Base-by-base conservation (phyloP, 306 rosid species). In the Sicyos edulis region DNA sequence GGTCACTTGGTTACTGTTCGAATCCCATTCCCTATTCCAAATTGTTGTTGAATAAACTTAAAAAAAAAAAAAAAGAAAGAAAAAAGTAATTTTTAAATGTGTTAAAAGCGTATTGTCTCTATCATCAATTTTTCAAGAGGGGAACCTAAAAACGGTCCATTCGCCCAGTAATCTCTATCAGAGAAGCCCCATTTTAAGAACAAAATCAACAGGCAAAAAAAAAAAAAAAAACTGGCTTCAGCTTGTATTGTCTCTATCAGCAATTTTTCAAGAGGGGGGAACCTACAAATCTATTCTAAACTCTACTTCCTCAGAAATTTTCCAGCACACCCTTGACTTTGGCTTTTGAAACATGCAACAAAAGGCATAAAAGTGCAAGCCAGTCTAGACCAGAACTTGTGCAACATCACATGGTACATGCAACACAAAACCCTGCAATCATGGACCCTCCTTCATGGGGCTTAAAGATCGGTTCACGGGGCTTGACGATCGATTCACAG, bases 391-490 rank as follows among this genome's bases (percentile, higher is more conserved):
- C 73, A 70, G 67, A 74, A 61, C 82, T 75, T 66, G 76, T 77
- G 71, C 73, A 77, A 74, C 71, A 77, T 63, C 77, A 72, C 51
- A 70, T 26, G 32, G 32, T 22, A 77, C 79, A 45, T 19, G 62
- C 67, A 58, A 68, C 22, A 72, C 68, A 64, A 71, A 62, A 16
- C 68, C 51, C 11, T 40, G 54, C 76, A 70, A 37, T 83, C 76
- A 79, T 7, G 85, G 86, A 74, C 15, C 83, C 47, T 73, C 82
- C 82, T 85, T 88, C 70, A 59, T 21, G 44, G 86, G 85, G 75
- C 66, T 83, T 1, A 89, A 84, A 54, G 44, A 12, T 26, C 40
- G 63, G 9, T 24, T 12, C n/a, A 24, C 0, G 8, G 63, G 37
- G 37, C 63, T 58, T 5, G 17, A 58, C 0, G 37, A 58, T 58